Conservation (phyloP, 306 rosid genomes). For the Corylus avellana region DNA sequence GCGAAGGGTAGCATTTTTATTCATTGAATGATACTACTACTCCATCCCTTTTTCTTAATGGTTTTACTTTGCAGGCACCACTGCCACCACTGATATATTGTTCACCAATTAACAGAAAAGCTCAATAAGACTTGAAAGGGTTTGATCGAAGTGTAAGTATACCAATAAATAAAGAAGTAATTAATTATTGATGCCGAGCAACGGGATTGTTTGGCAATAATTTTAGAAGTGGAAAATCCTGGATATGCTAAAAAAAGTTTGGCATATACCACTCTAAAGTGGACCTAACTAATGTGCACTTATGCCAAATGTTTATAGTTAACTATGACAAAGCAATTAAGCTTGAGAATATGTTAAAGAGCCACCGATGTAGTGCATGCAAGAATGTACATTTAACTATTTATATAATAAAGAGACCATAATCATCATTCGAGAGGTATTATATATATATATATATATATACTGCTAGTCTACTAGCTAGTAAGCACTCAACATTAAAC, state of each 20-base stretch:
- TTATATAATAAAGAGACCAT: neutral
- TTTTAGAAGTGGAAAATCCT: neutral
- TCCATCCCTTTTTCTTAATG: neutral
- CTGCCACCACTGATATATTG: no score
- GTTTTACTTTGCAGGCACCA: neutral
- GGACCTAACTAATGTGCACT: slow-evolving; percentile 42
- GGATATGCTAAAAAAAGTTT: slow-evolving; percentile 19
- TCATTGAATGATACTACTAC: no score
- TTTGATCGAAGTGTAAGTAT: slow-evolving; percentile 26
- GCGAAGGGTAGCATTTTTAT: no score
- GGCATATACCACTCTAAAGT: slow-evolving; percentile 27
- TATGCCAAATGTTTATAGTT: slow-evolving; percentile 14
- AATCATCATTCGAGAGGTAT: neutral
- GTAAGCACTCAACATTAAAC: neutral
- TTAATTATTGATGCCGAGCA: neutral
- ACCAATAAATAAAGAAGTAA: slow-evolving; percentile 6
- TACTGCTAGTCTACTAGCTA: neutral
- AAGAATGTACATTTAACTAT: no score
- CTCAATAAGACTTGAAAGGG: neutral
- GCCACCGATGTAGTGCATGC: slow-evolving; percentile 24
- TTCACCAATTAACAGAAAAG: neutral
- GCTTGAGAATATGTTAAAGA: slow-evolving; percentile 35
- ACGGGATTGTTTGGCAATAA: slow-evolving; percentile 25
- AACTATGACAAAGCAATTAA: slow-evolving; percentile 29
- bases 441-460: neutral